Evolutionary conservation across 2,329 filamentous ascomycete species (phyloP).

Genomic region (Xylaria digitata): DNA sequence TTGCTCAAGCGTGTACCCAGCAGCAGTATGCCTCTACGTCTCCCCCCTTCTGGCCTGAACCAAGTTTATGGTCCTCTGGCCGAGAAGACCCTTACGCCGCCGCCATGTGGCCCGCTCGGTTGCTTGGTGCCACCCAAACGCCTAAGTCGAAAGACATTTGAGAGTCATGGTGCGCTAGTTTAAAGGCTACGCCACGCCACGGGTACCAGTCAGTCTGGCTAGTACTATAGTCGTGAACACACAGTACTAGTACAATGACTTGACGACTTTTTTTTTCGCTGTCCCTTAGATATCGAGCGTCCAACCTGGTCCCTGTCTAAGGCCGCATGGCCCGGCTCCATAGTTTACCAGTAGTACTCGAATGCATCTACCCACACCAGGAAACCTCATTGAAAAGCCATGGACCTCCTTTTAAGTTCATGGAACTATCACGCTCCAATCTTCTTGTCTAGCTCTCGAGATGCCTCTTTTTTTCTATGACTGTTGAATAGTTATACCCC

Average conservation of each 20-base stretch:
- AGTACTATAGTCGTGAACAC: conserved; percentile 43
- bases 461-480: conserved; percentile 23
- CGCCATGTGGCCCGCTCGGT: conserved; percentile 47
- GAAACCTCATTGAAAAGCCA: conserved; percentile 49
- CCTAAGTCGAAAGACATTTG: conserved; percentile 39
- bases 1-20: conserved; percentile 22
- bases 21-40: neutral
- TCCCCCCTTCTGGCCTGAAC: conserved; percentile 13
- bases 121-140: conserved; percentile 43
- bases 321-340: conserved; percentile 42
- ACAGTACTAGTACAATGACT: conserved; percentile 29
- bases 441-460: conserved; percentile 5
- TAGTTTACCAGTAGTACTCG: conserved; percentile 51
- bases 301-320: conserved; percentile 48
- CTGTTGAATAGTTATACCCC: conserved; percentile 28
- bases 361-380: conserved; percentile 51
- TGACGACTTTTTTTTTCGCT: conserved; percentile 40
- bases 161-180: conserved; percentile 40
- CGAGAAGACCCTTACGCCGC: conserved; percentile 49
- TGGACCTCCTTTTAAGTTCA: conserved; percentile 44
- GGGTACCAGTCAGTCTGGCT: conserved; percentile 45
- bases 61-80: conserved; percentile 25
- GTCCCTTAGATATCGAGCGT: conserved; percentile 47
- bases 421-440: conserved; percentile 39
- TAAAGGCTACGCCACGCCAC: conserved; percentile 43